phyloP scores from a whole-genome alignment of 2,329 filamentous ascomycete species.

The Septoria linicola region DNA sequence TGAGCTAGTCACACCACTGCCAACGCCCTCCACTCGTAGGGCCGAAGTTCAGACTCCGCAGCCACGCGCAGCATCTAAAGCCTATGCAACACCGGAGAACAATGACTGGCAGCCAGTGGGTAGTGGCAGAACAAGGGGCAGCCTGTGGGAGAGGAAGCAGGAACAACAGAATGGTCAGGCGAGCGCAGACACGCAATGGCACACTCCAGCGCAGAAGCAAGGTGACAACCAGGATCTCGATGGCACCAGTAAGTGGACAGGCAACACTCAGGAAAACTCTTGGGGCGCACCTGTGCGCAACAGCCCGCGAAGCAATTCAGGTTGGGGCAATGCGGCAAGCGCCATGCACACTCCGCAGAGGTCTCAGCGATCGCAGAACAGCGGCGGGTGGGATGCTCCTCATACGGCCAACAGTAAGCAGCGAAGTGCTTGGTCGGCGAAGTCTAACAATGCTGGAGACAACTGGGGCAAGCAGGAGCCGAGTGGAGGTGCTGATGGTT shows the following conservation, averaged over 20 bases:
- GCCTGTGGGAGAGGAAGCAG: constrained; percentile 13
- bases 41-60: neutral
- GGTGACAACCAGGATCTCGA: constrained; percentile 14
- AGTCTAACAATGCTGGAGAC: neutral
- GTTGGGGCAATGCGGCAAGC: neutral
- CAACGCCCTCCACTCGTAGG: constrained; percentile 3
- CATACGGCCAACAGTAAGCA: neutral
- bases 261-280: neutral
- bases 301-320: neutral
- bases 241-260: constrained; percentile 13
- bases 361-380: neutral
- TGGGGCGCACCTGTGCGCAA: constrained; percentile 3
- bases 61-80: neutral
- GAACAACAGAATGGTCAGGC: constrained; percentile 7
- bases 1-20: constrained; percentile 8
- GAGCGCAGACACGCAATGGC: neutral
- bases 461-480: constrained; percentile 1
- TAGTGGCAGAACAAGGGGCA: neutral
- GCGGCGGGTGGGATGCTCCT: neutral
- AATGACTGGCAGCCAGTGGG: constrained; percentile 18
- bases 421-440: neutral
- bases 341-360: neutral
- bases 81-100: neutral
- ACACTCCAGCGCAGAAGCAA: neutral
- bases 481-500: neutral